Evolutionary conservation across 768 basidiomycete species (phyloP), one percentile per base, ranked within the genome.

Genomic region (Leucocoprinus sp.): DNA sequence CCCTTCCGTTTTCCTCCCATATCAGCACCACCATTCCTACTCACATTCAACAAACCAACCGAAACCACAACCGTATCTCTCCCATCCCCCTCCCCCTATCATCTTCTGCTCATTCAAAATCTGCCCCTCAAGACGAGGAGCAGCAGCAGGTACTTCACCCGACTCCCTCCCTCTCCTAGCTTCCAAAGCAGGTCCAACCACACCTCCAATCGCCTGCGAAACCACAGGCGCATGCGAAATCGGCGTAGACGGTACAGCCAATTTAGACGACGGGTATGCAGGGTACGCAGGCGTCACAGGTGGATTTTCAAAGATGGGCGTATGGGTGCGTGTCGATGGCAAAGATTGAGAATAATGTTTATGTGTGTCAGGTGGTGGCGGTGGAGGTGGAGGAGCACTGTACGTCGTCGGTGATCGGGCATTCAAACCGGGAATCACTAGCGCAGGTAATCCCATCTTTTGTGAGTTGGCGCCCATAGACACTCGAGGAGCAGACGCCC

Each of bases 201-300:
- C 68, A 41, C 66, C 46, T 5, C 34, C n/a, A 64, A 66, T 17
- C 19, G 65, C 67, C 41, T 73, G 75, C 2, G 70, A 67, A 18
- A 72, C 63, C 19, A 84, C 55, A 3, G 82, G 76, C 4, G 71
- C 68, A 55, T 80, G 75, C 24, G 74, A 72, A 49, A 73, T 65
- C 2, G 82, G 80, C 7, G 70, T 73, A 0, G 73, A 72, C 7
- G 76, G 66, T 1, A 69, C 50, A 15, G 74, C 64, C 5, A 67
- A 67, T 28, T 64, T 54, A 24, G 69, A 61, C 0, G 81, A 71
- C 55, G 81, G 72, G 56, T 77, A 89, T 1, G 82, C 71, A 11
- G 86, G 84, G 54, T 85, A 85, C 2, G 84, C 80, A 1, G 86
- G 85, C 3, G 82, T 88, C 35, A 70, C 69, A 0, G 83, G 77